Conservation (phyloP, 495 filamentous ascomycete species). For the Hyaloscypha variabilis region DNA sequence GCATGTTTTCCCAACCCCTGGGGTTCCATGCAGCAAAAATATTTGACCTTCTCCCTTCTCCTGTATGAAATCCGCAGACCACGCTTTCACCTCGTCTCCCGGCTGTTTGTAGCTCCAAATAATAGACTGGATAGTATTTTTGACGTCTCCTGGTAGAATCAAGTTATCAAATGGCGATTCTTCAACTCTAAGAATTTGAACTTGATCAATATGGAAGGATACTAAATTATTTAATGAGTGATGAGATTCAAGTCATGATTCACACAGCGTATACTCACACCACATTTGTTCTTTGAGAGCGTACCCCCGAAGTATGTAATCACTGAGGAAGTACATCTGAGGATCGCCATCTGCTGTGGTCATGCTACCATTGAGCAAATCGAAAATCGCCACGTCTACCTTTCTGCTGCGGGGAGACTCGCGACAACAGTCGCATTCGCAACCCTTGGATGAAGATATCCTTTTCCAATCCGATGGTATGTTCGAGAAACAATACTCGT, state of each 20-base stretch:
- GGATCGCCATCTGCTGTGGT: not conserved
- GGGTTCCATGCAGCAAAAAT: conserved; percentile 35
- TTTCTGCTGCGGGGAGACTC: not conserved
- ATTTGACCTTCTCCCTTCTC: conserved; percentile 35
- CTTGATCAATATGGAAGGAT: conserved; percentile 6
- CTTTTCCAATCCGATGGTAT: not conserved
- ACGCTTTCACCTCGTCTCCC: not conserved
- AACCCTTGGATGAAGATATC: not conserved
- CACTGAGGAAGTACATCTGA: not conserved
- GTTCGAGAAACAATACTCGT: not conserved
- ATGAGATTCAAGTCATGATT: not conserved
- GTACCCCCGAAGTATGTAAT: not conserved
- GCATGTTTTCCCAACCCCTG: conserved; percentile 35
- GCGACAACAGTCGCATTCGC: not conserved
- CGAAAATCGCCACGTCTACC: not conserved
- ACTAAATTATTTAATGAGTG: not conserved
- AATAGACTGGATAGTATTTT: conserved; percentile 7
- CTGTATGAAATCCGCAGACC: conserved; percentile 28
- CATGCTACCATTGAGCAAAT: not conserved
- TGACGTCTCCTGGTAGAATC: not conserved
- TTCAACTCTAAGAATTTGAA: conserved; percentile 3
- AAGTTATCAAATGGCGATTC: conserved; percentile 5
- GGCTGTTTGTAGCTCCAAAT: conserved; percentile 3
- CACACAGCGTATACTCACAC: conserved; percentile 5
- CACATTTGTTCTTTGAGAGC: conserved; percentile 11